phyloP scores from a whole-genome alignment of 148 eudicot species.

The Persicaria tinctoria region DNA sequence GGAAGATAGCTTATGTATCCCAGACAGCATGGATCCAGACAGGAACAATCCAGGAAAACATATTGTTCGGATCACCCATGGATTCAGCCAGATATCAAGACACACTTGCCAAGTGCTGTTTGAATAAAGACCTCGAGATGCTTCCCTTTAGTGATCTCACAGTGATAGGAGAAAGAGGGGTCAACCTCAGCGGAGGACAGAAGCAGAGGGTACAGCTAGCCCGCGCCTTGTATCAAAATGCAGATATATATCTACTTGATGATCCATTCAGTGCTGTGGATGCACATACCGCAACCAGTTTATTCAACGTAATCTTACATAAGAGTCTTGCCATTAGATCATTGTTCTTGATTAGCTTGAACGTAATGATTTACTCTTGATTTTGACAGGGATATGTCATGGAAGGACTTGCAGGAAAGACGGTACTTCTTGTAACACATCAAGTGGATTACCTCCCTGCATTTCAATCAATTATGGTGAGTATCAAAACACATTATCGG shows the following conservation, averaged over 20 bases:
- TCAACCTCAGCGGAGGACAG: slow-evolving; percentile 66
- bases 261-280: slow-evolving; percentile 83
- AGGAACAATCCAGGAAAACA: slow-evolving; percentile 55
- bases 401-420: slow-evolving; percentile 19
- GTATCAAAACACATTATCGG: background rate
- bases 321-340: background rate
- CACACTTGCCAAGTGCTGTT: slow-evolving; percentile 36
- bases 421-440: slow-evolving; percentile 19
- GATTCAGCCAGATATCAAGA: slow-evolving; percentile 32
- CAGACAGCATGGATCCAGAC: slow-evolving; percentile 69
- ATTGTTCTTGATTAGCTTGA: background rate
- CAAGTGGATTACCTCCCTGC: slow-evolving; percentile 24
- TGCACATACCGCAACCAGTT: slow-evolving; percentile 56
- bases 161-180: slow-evolving; percentile 58
- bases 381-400: slow-evolving; percentile 18
- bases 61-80: slow-evolving; percentile 49
- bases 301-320: slow-evolving; percentile 36
- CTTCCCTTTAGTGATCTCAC: slow-evolving; percentile 51
- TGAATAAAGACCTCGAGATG: slow-evolving; percentile 40
- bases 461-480: slow-evolving; percentile 17
- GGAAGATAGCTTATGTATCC: slow-evolving; percentile 53
- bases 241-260: slow-evolving; percentile 56
- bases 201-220: slow-evolving; percentile 62
- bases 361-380: background rate
- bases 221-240: slow-evolving; percentile 54